Evolutionary conservation across 1,284 basidiomycete species (phyloP).

Genomic region (Ceratobasidium sp.): DNA sequence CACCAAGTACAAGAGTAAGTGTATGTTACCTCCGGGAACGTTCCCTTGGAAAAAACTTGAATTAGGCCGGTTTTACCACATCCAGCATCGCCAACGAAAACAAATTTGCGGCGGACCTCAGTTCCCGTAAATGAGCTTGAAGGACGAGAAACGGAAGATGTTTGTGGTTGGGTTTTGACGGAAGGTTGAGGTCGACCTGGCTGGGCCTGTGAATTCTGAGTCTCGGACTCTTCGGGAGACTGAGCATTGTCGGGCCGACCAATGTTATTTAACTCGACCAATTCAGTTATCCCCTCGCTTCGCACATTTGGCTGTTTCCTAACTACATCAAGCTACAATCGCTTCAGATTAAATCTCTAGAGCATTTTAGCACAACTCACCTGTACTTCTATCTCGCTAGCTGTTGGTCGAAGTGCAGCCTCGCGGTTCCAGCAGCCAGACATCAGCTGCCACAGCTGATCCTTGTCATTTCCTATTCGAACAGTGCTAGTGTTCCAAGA

Average conservation of each 20-base stretch:
- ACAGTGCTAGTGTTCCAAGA: neutral
- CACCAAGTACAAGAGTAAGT: no score
- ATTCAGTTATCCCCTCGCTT: no score
- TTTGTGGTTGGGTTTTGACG: no score
- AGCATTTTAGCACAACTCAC: neutral
- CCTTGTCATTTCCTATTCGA: neutral
- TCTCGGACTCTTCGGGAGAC: no score
- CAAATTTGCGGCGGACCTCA: slow-evolving; percentile 72
- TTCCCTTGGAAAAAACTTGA: slow-evolving; percentile 90
- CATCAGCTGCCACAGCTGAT: slow-evolving; percentile 10
- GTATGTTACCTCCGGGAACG: slow-evolving; percentile 91
- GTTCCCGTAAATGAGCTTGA: no score
- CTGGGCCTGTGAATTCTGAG: no score
- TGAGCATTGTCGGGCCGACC: no score
- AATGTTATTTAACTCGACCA: no score
- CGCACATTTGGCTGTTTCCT: neutral
- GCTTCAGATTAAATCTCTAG: neutral
- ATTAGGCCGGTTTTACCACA: slow-evolving; percentile 89
- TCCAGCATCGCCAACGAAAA: slow-evolving; percentile 85
- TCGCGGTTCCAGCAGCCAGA: neutral
- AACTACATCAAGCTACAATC: neutral
- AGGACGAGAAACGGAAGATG: no score
- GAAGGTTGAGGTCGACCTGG: no score
- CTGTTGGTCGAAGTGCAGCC: neutral
- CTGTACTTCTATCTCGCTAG: neutral